phyloP scores from a whole-genome alignment of 2,329 filamentous ascomycete species.

The Penicillium janthinellum region DNA sequence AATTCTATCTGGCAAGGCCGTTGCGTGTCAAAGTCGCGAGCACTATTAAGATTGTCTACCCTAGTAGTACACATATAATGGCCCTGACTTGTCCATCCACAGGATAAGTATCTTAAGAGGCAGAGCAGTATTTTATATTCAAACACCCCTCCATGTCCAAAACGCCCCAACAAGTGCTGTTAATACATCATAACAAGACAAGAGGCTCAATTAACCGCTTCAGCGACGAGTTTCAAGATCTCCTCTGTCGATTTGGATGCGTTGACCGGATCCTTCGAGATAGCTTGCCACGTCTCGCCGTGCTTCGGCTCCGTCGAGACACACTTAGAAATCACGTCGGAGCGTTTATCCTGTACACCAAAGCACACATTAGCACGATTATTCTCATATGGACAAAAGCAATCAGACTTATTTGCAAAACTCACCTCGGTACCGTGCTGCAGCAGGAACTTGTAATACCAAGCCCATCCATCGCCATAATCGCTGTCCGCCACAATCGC shows the following conservation, averaged over 20 bases:
- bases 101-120: background rate
- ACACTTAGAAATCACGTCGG: conserved; percentile 80
- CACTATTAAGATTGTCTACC: background rate
- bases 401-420: conserved; percentile 16
- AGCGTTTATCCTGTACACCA: conserved; percentile 70
- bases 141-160: conserved; percentile 1
- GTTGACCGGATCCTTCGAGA: conserved; percentile 85
- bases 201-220: conserved; percentile 25
- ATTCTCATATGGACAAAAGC: background rate
- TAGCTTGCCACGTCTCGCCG: conserved; percentile 85
- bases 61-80: background rate
- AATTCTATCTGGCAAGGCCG: too few species aligned
- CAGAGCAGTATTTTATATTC: background rate
- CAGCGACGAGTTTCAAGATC: conserved; percentile 76
- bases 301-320: conserved; percentile 83
- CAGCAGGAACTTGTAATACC: conserved; percentile 91
- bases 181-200: conserved; percentile 16
- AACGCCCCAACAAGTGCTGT: conserved; percentile 5
- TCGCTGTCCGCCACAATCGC: conserved; percentile 86
- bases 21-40: too few species aligned
- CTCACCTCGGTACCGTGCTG: conserved; percentile 83
- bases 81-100: background rate
- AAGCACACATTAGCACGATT: conserved; percentile 8
- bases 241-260: conserved; percentile 75
- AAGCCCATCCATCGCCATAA: conserved; percentile 91